Evolutionary conservation across 1,139 yeast genomes (phyloP).

Genomic region (Geotrichum carabidarum): DNA sequence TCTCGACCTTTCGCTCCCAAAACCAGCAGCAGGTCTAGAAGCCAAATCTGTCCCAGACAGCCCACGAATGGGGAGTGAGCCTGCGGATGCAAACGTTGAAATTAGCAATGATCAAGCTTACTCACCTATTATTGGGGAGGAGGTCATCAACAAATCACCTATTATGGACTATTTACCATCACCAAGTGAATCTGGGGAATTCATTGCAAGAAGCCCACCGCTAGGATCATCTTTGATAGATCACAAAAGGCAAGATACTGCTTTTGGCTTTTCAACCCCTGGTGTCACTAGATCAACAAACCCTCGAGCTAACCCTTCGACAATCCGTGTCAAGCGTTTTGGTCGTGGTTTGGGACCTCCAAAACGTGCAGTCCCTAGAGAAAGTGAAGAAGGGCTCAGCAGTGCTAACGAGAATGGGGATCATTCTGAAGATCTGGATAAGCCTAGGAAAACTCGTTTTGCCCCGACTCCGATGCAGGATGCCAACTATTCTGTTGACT

Average conservation of each 20-base stretch:
- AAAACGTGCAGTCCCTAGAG: conserved; percentile 21
- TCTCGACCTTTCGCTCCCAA: neutral
- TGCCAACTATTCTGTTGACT: neutral
- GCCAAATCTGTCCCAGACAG: neutral
- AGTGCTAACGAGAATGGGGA: conserved; percentile 5
- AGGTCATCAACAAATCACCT: neutral
- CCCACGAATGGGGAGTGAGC: neutral
- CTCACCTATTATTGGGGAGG: no score
- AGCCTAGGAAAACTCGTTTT: neutral
- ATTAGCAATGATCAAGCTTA: neutral
- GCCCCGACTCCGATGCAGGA: neutral
- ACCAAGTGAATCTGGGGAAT: neutral
- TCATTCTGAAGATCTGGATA: conserved; percentile 8
- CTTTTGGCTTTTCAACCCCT: conserved; percentile 32
- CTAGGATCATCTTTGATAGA: neutral
- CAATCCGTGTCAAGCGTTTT: conserved; percentile 22
- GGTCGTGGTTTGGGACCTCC: conserved; percentile 25
- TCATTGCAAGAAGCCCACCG: conserved; percentile 6
- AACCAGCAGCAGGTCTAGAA: conserved; percentile 7
- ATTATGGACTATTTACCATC: neutral
- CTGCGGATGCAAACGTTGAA: neutral
- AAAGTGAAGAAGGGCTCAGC: conserved; percentile 17
- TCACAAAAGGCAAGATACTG: neutral
- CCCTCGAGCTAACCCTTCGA: conserved; percentile 12
- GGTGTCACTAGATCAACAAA: conserved; percentile 36